Conservation (phyloP, 2,329 filamentous ascomycete genomes). For the Pseudogymnoascus sp. region DNA sequence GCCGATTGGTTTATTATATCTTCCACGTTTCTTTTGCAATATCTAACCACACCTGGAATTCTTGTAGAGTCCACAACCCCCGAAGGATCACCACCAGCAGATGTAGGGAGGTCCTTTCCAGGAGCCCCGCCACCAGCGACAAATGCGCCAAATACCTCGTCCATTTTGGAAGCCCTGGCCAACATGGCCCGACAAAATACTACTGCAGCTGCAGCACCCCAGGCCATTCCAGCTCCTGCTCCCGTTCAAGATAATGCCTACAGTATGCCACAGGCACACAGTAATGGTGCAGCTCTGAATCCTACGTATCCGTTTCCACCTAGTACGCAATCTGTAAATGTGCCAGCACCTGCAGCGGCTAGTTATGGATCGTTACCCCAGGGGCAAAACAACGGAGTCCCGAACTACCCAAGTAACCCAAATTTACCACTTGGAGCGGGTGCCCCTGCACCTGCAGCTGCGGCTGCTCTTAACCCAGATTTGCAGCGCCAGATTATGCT, state of each 20-base stretch:
- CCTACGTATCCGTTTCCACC: constrained; percentile 29
- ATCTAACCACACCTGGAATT: constrained; percentile 35
- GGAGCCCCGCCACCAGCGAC: constrained; percentile 34
- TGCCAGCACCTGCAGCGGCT: constrained; percentile 31
- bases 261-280: constrained; percentile 43
- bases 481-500: constrained; percentile 66
- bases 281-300: constrained; percentile 29
- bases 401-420: constrained; percentile 32
- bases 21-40: constrained; percentile 14
- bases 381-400: constrained; percentile 32
- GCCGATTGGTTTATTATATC: background rate
- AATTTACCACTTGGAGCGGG: constrained; percentile 31
- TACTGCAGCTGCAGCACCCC: constrained; percentile 32
- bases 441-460: constrained; percentile 30
- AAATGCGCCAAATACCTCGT: constrained; percentile 47
- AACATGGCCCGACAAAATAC: constrained; percentile 73
- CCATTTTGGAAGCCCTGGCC: constrained; percentile 71
- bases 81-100: constrained; percentile 44
- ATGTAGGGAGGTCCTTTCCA: constrained; percentile 34
- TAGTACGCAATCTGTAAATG: constrained; percentile 53
- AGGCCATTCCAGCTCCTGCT: constrained; percentile 24
- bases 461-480: constrained; percentile 42
- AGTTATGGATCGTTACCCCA: constrained; percentile 24
- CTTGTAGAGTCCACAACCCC: constrained; percentile 66
- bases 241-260: constrained; percentile 26